Conservation (phyloP, 208 protist species). For the Leishmania lainsoni region DNA sequence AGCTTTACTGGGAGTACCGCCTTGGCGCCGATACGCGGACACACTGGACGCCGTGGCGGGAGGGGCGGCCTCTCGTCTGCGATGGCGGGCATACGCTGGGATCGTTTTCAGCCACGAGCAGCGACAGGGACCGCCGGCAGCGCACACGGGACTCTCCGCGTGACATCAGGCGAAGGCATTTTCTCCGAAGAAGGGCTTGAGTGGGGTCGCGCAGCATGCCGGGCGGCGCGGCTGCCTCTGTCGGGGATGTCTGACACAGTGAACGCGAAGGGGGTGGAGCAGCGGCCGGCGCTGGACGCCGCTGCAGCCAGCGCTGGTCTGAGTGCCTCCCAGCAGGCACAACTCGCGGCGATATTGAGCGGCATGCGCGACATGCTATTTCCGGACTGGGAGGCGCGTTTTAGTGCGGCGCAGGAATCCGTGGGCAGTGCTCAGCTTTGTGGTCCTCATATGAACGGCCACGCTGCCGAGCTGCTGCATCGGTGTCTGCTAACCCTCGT, state of each 20-base stretch:
- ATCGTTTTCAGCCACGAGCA: slow-evolving; percentile 1
- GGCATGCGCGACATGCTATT: slow-evolving; percentile 15
- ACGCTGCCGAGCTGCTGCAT: slow-evolving; percentile 24
- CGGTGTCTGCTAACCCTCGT: slow-evolving; percentile 24
- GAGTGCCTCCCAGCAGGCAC: slow-evolving; percentile 5
- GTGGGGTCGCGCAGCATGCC: slow-evolving; percentile 6
- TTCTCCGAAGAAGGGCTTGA: slow-evolving; percentile 26
- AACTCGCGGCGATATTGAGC: slow-evolving; percentile 12
- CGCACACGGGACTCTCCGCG: neutral
- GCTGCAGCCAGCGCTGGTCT: neutral
- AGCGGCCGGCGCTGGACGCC: neutral
- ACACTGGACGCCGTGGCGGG: neutral
- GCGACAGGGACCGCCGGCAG: neutral
- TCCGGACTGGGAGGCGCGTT: neutral
- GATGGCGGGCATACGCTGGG: slow-evolving; percentile 22
- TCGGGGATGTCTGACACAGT: neutral
- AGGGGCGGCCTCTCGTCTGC: neutral
- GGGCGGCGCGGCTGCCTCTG: neutral
- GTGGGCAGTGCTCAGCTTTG: neutral
- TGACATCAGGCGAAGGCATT: neutral
- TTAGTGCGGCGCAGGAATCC: no score
- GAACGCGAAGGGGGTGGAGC: neutral
- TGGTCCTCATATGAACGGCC: slow-evolving; percentile 12
- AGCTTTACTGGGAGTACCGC: neutral
- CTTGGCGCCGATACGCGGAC: neutral